These are phyloP conservation scores for Podosphaera fusca DNA, from an alignment of 2,329 filamentous ascomycete genomes.

Conservation along the genomic window DNA sequence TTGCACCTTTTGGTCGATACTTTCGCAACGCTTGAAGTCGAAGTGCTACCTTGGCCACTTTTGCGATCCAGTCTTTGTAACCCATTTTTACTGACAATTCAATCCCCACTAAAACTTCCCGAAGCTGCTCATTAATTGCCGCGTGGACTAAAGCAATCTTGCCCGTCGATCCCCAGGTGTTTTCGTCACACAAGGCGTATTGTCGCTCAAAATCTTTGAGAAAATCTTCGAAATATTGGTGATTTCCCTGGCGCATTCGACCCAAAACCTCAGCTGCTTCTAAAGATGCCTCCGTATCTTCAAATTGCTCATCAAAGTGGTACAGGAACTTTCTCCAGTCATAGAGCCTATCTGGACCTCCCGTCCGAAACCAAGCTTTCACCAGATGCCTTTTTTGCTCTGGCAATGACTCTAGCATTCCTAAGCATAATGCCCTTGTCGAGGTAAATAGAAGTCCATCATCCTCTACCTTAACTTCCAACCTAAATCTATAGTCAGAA, in stretches of 20 bases:
- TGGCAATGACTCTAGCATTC: too few species aligned
- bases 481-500: background rate
- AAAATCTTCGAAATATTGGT: too few species aligned
- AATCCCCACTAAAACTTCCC: background rate
- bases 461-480: background rate
- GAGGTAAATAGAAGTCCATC: background rate
- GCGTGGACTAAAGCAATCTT: background rate
- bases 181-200: too few species aligned
- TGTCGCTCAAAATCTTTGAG: too few species aligned
- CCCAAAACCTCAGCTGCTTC: too few species aligned
- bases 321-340: too few species aligned
- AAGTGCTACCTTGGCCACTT: background rate
- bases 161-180: background rate
- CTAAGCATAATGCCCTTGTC: background rate
- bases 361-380: too few species aligned
- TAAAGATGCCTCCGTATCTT: too few species aligned
- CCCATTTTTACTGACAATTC: background rate
- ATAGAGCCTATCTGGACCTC: too few species aligned
- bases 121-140: background rate
- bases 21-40: background rate
- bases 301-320: too few species aligned
- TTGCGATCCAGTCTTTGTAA: background rate
- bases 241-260: too few species aligned
- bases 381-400: too few species aligned
- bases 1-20: background rate